Conservation (phyloP, 495 filamentous ascomycete species). For the Penicillium verhagenii region DNA sequence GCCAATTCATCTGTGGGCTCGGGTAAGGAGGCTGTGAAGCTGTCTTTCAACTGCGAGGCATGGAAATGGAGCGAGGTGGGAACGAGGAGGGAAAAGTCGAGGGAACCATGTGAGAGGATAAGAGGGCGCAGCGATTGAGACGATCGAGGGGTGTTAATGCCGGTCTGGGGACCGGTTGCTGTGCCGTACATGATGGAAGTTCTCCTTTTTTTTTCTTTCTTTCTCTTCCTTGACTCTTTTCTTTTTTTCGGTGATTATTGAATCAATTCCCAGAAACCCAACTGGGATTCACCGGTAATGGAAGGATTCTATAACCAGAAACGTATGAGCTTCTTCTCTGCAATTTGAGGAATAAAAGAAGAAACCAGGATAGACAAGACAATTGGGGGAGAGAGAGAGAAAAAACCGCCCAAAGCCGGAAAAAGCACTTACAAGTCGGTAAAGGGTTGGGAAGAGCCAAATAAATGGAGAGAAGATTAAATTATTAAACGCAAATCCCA, state of each 20-base stretch:
- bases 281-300: conserved; percentile 8
- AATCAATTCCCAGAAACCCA: conserved; percentile 10
- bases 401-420: conserved; percentile 1
- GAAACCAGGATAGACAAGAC: no score
- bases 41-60: conserved; percentile 86
- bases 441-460: not conserved
- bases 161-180: conserved; percentile 80
- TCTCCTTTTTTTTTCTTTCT: conserved; percentile 11
- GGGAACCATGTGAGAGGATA: conserved; percentile 84
- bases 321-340: not conserved
- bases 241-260: not conserved
- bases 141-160: conserved; percentile 90
- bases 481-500: conserved; percentile 5
- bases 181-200: conserved; percentile 77
- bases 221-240: no score
- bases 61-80: conserved; percentile 94
- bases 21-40: conserved; percentile 79
- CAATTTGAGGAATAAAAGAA: not conserved
- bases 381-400: no score
- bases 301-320: conserved; percentile 1
- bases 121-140: conserved; percentile 89
- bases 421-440: not conserved
- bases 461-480: not conserved
- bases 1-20: conserved; percentile 93
- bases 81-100: conserved; percentile 92